Evolutionary conservation across 768 basidiomycete species (phyloP).

Genomic region (Pisolithus marmoratus): DNA sequence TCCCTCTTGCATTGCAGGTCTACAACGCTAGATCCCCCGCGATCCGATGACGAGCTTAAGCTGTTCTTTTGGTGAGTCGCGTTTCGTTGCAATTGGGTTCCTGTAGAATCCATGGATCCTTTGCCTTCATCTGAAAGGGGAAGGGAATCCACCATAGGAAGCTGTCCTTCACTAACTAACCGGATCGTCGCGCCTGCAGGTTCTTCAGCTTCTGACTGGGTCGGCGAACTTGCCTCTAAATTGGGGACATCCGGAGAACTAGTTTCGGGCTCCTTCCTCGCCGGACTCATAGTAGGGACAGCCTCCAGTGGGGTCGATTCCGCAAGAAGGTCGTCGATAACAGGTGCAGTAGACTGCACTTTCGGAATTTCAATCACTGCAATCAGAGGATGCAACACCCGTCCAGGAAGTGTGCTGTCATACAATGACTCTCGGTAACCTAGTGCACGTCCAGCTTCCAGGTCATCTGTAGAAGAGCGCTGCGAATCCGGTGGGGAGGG

Average conservation of each 20-base stretch:
- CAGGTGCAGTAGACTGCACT: conserved; percentile 4
- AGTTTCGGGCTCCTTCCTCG: conserved; percentile 5
- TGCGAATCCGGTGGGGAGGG: conserved; percentile 42
- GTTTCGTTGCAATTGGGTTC: conserved; percentile 23
- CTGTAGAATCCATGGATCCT: conserved; percentile 29
- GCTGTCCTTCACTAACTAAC: conserved; percentile 53
- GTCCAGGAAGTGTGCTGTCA: conserved; percentile 11
- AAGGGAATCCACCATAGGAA: conserved; percentile 24
- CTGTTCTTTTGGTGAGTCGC: conserved; percentile 49
- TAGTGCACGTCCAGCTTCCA: conserved; percentile 36
- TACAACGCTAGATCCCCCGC: conserved; percentile 43
- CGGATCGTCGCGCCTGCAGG: conserved; percentile 44
- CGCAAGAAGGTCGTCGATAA: conserved; percentile 47
- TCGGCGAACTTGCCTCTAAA: conserved; percentile 4
- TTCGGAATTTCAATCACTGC: conserved; percentile 5
- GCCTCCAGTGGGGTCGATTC: conserved; percentile 36
- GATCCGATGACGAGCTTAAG: conserved; percentile 45
- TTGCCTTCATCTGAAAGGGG: conserved; percentile 30
- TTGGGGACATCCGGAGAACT: conserved; percentile 2
- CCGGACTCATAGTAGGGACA: conserved; percentile 27
- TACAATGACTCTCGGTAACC: conserved; percentile 32
- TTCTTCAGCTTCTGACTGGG: conserved; percentile 11
- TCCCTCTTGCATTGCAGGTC: conserved; percentile 48
- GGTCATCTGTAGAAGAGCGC: conserved; percentile 31
- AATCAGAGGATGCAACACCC: conserved; percentile 1